Conservation (phyloP, 305 asterid species). For the Plantago coronopus region DNA sequence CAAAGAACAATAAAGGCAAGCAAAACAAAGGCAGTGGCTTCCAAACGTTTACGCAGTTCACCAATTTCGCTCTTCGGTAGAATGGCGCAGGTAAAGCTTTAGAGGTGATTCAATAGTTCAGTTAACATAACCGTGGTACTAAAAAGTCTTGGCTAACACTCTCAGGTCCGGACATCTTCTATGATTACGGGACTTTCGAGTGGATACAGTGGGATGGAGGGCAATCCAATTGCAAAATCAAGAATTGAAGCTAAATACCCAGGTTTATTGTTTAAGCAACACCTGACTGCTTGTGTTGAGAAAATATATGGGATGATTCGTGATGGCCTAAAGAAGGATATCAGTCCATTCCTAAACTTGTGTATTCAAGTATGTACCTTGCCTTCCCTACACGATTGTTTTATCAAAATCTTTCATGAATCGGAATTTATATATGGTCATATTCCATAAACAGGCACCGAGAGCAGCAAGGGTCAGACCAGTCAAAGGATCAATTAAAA, state of each 20-base stretch:
- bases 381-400: slow-evolving; percentile 13
- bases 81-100: slow-evolving; percentile 76
- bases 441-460: slow-evolving; percentile 68
- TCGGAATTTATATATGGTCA: slow-evolving; percentile 22
- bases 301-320: slow-evolving; percentile 89
- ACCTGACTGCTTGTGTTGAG: slow-evolving; percentile 89
- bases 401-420: slow-evolving; percentile 7
- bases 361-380: slow-evolving; percentile 68
- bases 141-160: slow-evolving; percentile 25
- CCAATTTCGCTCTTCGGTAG: slow-evolving; percentile 77
- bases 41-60: slow-evolving; percentile 70
- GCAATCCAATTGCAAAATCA: slow-evolving; percentile 58
- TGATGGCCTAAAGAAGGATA: slow-evolving; percentile 84
- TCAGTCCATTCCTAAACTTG: slow-evolving; percentile 68
- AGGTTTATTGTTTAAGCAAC: slow-evolving; percentile 88
- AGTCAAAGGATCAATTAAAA: slow-evolving; percentile 65
- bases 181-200: slow-evolving; percentile 68
- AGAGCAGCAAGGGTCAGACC: slow-evolving; percentile 77
- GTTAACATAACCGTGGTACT: slow-evolving; percentile 14
- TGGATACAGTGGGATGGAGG: slow-evolving; percentile 93
- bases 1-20: slow-evolving; percentile 88
- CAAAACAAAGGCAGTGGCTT: slow-evolving; percentile 45
- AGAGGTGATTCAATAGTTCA: slow-evolving; percentile 18
- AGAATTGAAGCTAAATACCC: slow-evolving; percentile 93
- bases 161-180: slow-evolving; percentile 72